phyloP scores from a whole-genome alignment of 1,284 basidiomycete genomes.

The Irpex sp. region DNA sequence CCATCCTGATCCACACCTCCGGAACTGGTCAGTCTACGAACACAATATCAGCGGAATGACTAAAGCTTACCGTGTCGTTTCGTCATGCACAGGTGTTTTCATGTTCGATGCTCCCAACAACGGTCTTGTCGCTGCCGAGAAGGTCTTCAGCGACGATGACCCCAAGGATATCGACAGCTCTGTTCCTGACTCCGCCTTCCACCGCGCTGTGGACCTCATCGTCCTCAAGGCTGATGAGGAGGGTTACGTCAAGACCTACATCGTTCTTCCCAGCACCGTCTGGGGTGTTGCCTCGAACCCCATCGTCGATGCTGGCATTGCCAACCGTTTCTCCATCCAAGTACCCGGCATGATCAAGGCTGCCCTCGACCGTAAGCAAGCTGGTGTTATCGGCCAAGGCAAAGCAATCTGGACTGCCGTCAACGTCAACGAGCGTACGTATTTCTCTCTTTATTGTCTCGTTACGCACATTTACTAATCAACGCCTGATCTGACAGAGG shows the following conservation, averaged over 20 bases:
- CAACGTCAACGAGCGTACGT: background rate
- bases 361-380: background rate
- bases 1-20: background rate
- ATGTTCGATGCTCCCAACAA: background rate
- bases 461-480: background rate
- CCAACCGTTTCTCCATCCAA: background rate
- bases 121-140: background rate
- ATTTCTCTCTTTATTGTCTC: conserved; percentile 4
- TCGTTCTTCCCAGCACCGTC: background rate
- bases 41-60: background rate
- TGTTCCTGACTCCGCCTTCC: background rate
- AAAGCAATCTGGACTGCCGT: background rate
- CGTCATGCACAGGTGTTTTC: background rate
- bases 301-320: background rate
- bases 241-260: background rate
- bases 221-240: background rate
- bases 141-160: background rate
- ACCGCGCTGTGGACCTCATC: background rate
- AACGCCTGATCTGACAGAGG: background rate
- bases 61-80: too few species aligned
- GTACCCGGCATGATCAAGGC: background rate
- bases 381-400: background rate
- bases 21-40: background rate
- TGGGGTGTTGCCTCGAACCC: background rate
- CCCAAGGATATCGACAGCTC: background rate